These are phyloP conservation scores for Claviceps monticola DNA, from an alignment of 2,329 filamentous ascomycete genomes.

Conservation along the genomic window DNA sequence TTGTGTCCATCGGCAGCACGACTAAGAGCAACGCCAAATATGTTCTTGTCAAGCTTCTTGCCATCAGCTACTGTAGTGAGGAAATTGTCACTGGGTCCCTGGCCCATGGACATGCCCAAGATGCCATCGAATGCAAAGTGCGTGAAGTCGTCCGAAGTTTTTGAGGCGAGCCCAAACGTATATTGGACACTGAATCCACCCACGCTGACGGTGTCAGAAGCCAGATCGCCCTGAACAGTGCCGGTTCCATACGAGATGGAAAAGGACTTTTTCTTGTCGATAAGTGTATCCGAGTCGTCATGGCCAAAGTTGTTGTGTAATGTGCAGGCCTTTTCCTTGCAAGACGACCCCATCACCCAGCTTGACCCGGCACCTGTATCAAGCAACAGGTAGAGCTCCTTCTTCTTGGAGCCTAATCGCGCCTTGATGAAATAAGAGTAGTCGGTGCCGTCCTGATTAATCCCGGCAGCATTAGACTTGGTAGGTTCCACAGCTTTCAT, in stretches of 20 bases:
- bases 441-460: constrained; percentile 52
- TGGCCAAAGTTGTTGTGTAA: constrained; percentile 58
- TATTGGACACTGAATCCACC: constrained; percentile 50
- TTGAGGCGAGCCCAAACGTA: constrained; percentile 58
- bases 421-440: constrained; percentile 51
- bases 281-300: constrained; percentile 49
- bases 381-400: constrained; percentile 45
- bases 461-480: constrained; percentile 34
- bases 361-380: constrained; percentile 59
- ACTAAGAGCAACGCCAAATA: constrained; percentile 59
- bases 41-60: constrained; percentile 44
- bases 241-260: constrained; percentile 66
- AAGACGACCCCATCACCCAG: constrained; percentile 69
- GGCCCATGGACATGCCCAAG: constrained; percentile 57
- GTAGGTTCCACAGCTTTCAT: constrained; percentile 31
- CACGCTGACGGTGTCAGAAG: constrained; percentile 52
- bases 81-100: constrained; percentile 49
- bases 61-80: constrained; percentile 45
- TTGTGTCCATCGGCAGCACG: constrained; percentile 51
- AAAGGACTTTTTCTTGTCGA: constrained; percentile 40
- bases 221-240: constrained; percentile 51
- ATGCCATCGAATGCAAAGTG: constrained; percentile 82
- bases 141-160: constrained; percentile 59
- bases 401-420: constrained; percentile 38
- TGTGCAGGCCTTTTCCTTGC: constrained; percentile 50